A percentile compares a stretch with the other conserved stretches of the same genome.
phyloP scores from a whole-genome alignment of 257 asterid species.

The Paulownia fortunei region DNA sequence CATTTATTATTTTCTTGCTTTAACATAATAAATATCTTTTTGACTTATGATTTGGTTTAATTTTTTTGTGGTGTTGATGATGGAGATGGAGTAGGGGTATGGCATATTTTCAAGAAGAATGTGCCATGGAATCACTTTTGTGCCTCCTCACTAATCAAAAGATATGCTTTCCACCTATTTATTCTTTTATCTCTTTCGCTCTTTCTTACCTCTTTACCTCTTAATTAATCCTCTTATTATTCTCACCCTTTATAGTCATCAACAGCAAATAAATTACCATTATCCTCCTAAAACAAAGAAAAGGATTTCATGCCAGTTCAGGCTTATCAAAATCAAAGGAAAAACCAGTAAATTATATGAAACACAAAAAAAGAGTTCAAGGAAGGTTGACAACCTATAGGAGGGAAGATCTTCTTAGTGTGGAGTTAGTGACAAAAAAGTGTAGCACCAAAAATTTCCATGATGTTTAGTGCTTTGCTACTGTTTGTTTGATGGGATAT shows the following conservation, averaged over 20 bases:
- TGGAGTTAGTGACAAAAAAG: no score
- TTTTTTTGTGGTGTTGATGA: not conserved
- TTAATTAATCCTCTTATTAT: not conserved
- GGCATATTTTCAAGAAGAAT: conserved; percentile 10
- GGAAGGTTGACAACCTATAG: no score
- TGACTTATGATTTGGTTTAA: not conserved
- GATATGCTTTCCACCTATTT: conserved; percentile 10
- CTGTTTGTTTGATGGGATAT: no score
- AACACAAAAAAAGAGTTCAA: no score
- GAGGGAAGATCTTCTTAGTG: no score
- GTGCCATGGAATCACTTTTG: conserved; percentile 6
- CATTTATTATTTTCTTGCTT: not conserved
- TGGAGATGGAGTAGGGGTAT: not conserved
- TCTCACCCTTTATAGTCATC: no score
- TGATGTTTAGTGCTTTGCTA: no score
- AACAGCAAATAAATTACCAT: no score
- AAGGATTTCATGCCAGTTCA: no score
- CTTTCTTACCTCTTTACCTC: not conserved
- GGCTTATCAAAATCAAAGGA: no score
- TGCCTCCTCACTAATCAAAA: not conserved
- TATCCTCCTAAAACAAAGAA: not conserved
- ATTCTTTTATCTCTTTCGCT: not conserved
- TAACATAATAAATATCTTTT: not conserved
- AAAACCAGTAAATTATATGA: no score
- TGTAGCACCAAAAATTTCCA: no score